A percentile compares a stretch with the other conserved stretches of the same genome.
phyloP scores from a whole-genome alignment of 768 basidiomycete species.

The Boletus speciosus region DNA sequence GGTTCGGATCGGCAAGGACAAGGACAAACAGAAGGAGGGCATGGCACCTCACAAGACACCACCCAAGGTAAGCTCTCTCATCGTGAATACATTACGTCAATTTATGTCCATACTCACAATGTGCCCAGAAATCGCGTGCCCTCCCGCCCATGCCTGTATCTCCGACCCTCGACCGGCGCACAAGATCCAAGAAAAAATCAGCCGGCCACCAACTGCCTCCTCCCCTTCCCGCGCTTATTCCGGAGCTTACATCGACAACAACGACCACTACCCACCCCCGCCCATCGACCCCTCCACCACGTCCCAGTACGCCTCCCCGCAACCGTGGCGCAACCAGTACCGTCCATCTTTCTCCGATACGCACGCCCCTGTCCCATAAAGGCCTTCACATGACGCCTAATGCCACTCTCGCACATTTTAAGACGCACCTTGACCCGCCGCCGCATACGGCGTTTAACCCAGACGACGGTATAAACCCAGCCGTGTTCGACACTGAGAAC shows the following conservation, averaged over 20 bases:
- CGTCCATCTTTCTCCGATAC: slow-evolving; percentile 51
- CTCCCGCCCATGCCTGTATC: slow-evolving; percentile 46
- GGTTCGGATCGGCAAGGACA: slow-evolving; percentile 10
- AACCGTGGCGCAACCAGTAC: slow-evolving; percentile 22
- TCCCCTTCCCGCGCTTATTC: slow-evolving; percentile 27
- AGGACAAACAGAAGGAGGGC: slow-evolving; percentile 19
- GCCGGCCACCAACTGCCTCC: slow-evolving; percentile 12
- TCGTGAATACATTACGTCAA: background rate
- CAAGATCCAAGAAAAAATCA: slow-evolving; percentile 21
- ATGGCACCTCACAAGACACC: slow-evolving; percentile 24
- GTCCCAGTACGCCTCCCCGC: slow-evolving; percentile 39
- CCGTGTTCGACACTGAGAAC: slow-evolving; percentile 36
- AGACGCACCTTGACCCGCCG: slow-evolving; percentile 64
- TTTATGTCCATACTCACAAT: background rate
- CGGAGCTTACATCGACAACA: slow-evolving; percentile 15
- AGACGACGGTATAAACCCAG: slow-evolving; percentile 34
- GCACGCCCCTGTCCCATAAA: slow-evolving; percentile 67
- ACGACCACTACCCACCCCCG: slow-evolving; percentile 14
- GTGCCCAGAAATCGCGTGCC: slow-evolving; percentile 33
- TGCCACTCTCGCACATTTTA: slow-evolving; percentile 64
- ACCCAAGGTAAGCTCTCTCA: slow-evolving; percentile 19
- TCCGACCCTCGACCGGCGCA: slow-evolving; percentile 42
- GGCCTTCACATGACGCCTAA: slow-evolving; percentile 70
- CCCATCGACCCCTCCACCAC: slow-evolving; percentile 36
- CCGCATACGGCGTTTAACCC: slow-evolving; percentile 33